Conservation (phyloP, 768 basidiomycete genomes). For the Pisolithus microcarpus region DNA sequence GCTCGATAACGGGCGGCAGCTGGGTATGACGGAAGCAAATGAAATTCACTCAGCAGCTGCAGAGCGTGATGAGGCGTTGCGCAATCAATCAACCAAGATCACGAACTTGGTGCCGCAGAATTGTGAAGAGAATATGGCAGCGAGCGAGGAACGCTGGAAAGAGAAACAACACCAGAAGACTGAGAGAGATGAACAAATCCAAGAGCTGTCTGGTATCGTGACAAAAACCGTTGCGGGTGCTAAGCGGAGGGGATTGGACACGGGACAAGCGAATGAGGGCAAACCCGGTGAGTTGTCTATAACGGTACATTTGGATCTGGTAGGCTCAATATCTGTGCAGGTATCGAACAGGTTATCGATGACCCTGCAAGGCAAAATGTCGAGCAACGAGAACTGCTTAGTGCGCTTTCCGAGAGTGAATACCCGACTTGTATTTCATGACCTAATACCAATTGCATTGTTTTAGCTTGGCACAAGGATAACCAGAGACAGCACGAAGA, state of each 20-base stretch:
- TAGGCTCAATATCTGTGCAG: conserved; percentile 26
- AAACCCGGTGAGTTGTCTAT: not conserved
- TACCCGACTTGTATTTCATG: not conserved
- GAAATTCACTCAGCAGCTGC: conserved; percentile 57
- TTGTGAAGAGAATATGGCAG: conserved; percentile 50
- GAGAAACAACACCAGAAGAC: conserved; percentile 53
- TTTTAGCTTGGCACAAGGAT: conserved; percentile 61
- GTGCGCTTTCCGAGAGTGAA: too few relatives aligned
- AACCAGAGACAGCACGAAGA: conserved; percentile 58
- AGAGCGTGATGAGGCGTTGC: conserved; percentile 55
- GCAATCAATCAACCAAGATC: conserved; percentile 60
- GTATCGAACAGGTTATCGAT: conserved; percentile 52
- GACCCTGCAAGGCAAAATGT: conserved; percentile 52
- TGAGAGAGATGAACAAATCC: conserved; percentile 51
- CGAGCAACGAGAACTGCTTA: conserved; percentile 33
- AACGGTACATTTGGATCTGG: not conserved
- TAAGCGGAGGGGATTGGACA: too few relatives aligned
- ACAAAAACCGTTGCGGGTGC: conserved; percentile 40
- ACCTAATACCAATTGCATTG: conserved; percentile 6
- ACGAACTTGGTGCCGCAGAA: conserved; percentile 69
- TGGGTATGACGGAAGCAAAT: conserved; percentile 50
- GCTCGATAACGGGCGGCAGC: conserved; percentile 55
- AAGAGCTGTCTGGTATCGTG: conserved; percentile 56
- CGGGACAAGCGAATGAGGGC: not conserved
- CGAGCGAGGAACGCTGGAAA: conserved; percentile 55